A percentile compares a stretch with the other conserved stretches of the same genome.
These are phyloP conservation scores for Talaromyces piceae DNA, from an alignment of 2,329 filamentous ascomycete species.

Conservation along the genomic window DNA sequence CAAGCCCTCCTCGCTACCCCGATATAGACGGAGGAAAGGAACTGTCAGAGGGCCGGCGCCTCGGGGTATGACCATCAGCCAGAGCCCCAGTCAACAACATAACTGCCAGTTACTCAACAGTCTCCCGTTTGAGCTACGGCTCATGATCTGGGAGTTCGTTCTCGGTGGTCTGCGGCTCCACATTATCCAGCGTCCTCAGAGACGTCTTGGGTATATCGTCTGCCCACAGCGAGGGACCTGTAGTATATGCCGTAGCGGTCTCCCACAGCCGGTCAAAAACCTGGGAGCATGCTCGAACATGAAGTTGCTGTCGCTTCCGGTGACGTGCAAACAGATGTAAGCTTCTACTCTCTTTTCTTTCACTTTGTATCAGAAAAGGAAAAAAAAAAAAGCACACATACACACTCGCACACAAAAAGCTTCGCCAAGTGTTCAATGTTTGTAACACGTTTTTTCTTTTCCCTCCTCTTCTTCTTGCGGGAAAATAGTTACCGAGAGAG, in stretches of 20 bases:
- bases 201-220: constrained; percentile 25
- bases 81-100: constrained; percentile 15
- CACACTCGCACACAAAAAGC: no score
- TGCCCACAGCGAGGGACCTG: constrained; percentile 23
- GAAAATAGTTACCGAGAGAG: constrained; percentile 28
- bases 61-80: constrained; percentile 12
- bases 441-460: neutral
- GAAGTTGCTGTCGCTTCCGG: constrained; percentile 22
- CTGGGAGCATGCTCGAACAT: constrained; percentile 5
- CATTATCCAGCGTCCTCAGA: constrained; percentile 27
- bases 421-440: neutral
- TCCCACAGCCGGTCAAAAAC: constrained; percentile 22
- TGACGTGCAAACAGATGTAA: constrained; percentile 32
- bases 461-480: neutral
- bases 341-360: neutral
- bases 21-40: constrained; percentile 12
- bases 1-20: constrained; percentile 12
- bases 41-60: constrained; percentile 7
- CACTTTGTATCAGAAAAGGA: neutral
- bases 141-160: constrained; percentile 31
- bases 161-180: constrained; percentile 26
- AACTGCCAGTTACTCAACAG: constrained; percentile 23
- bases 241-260: constrained; percentile 27
- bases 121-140: constrained; percentile 28
- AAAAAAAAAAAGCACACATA: no score